Evolutionary conservation across 1,284 basidiomycete genomes (phyloP).

Genomic region (Malassezia dermatis): DNA sequence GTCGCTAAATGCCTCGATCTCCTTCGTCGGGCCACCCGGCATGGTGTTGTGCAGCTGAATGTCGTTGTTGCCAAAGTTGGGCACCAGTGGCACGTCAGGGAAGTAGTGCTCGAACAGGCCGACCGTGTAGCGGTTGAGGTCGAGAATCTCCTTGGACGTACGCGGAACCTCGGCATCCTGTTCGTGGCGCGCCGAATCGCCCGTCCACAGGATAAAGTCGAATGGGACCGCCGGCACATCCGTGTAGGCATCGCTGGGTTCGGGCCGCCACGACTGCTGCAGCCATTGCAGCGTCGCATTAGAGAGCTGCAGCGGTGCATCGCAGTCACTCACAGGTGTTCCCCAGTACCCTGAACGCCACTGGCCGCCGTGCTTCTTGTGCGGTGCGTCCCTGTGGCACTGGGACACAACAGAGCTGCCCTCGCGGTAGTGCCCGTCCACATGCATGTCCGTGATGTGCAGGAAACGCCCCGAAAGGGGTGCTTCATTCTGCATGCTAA

Average conservation of each 20-base stretch:
- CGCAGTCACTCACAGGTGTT: slow-evolving; percentile 61
- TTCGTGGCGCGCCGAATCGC: slow-evolving; percentile 85
- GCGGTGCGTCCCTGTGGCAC: slow-evolving; percentile 31
- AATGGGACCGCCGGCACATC: slow-evolving; percentile 51
- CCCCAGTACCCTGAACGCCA: slow-evolving; percentile 47
- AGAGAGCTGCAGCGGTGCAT: slow-evolving; percentile 66
- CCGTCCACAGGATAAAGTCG: slow-evolving; percentile 76
- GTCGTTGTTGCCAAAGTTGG: slow-evolving; percentile 61
- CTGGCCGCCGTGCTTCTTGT: slow-evolving; percentile 25
- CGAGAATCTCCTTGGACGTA: slow-evolving; percentile 69
- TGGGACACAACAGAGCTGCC: slow-evolving; percentile 44
- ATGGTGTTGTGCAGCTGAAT: slow-evolving; percentile 49
- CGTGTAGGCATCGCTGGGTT: not conserved
- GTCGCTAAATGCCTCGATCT: slow-evolving; percentile 58
- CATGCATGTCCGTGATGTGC: slow-evolving; percentile 70
- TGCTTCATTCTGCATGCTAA: not conserved
- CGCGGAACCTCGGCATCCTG: slow-evolving; percentile 70
- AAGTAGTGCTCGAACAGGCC: slow-evolving; percentile 64
- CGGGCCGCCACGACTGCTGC: slow-evolving; percentile 61
- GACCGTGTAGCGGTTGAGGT: slow-evolving; percentile 62
- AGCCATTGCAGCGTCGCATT: slow-evolving; percentile 73
- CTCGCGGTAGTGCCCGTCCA: slow-evolving; percentile 60
- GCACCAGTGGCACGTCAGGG: slow-evolving; percentile 68
- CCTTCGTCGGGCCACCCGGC: slow-evolving; percentile 62
- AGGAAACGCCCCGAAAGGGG: slow-evolving; percentile 62